Base-by-base conservation (phyloP, 2,329 filamentous ascomycete genomes). In the Neopestalotiopsis clavispora region DNA sequence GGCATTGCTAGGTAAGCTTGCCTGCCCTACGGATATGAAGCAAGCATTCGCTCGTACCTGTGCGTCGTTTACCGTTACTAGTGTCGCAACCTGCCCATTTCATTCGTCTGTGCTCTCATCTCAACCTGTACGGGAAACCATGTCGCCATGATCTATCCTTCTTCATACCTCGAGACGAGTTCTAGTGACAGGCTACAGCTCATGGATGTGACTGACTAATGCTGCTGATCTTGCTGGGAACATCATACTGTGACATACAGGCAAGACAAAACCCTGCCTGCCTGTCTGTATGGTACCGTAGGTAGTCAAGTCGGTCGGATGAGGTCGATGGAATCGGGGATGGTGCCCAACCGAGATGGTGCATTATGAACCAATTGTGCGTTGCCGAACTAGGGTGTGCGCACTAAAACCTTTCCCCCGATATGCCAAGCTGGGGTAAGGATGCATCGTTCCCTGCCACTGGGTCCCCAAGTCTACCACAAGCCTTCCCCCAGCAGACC, bases 361-460 rank as follows among this genome's bases (percentile, higher is more conserved):
- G 32, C 57, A 59, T 30, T 34, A n/a, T 40, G 23, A 13, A 17
- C 59, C 59, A 30, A 62, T 20, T 62, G 28, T 62, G 32, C 32
- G 30, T 40, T 62, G 28, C 59, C 59, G 45, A 38, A 40, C 59
- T n/a, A 62, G 59, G 59, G 59, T n/a, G 40, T 62, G 59, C 34
- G 10, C 34, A 38, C 34, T 38, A 38, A 38, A 40, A 62, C 59
- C 34, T 62, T 62, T 23, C 45, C 45, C 34, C 32, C 59, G n/a
- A 62, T 14, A 62, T 62, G 32, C 59, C 59, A 62, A 62, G 59
- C 59, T 40, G 59, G 59, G 59, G 59, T 62, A 62, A 28, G 59
- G 30, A 34, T 62, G 59, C 32, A 14, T 30, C n/a, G 10, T 34
- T 34, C 59, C 59, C 59, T 62, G 59, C 34, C 5, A 20, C n/a